These are phyloP conservation scores for Cryptococcus floricola DNA, from an alignment of 1,284 basidiomycete genomes.

Conservation along the genomic window DNA sequence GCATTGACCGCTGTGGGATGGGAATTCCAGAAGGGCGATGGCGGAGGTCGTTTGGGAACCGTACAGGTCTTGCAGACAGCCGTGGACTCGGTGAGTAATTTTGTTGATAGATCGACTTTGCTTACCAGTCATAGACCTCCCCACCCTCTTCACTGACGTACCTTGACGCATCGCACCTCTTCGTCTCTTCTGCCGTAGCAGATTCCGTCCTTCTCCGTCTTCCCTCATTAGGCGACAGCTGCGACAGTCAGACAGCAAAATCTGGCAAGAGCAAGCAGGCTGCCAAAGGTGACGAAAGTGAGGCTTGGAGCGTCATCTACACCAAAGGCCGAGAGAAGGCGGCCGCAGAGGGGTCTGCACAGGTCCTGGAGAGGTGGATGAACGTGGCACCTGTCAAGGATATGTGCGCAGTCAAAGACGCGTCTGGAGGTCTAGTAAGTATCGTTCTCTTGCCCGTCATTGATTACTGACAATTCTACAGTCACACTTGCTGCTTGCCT, in stretches of 20 bases:
- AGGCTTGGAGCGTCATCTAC: conserved; percentile 40
- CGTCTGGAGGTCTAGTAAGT: conserved; percentile 68
- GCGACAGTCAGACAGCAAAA: conserved; percentile 18
- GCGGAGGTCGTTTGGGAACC: conserved; percentile 25
- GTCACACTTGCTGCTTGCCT: conserved; percentile 82
- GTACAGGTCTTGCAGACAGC: conserved; percentile 60
- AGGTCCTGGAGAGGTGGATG: conserved; percentile 62
- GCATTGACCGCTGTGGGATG: conserved; percentile 64
- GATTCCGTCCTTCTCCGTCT: conserved; percentile 69
- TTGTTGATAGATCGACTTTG: neutral
- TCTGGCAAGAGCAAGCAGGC: conserved; percentile 43
- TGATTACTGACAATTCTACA: conserved; percentile 34
- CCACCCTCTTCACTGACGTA: conserved; percentile 72
- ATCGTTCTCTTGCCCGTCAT: neutral
- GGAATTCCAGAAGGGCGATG: conserved; percentile 46
- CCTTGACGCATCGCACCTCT: conserved; percentile 69
- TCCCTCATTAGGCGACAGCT: conserved; percentile 38
- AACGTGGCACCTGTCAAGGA: conserved; percentile 88
- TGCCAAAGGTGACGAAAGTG: conserved; percentile 51
- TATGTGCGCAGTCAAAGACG: conserved; percentile 69
- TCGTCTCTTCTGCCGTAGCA: conserved; percentile 76
- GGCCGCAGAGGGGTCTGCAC: conserved; percentile 39
- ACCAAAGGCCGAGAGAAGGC: neutral
- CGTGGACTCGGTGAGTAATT: conserved; percentile 64
- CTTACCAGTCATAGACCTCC: conserved; percentile 57